These are phyloP conservation scores for Bimuria novae-zelandiae DNA, from an alignment of 2,329 filamentous ascomycete species.

Conservation along the genomic window DNA sequence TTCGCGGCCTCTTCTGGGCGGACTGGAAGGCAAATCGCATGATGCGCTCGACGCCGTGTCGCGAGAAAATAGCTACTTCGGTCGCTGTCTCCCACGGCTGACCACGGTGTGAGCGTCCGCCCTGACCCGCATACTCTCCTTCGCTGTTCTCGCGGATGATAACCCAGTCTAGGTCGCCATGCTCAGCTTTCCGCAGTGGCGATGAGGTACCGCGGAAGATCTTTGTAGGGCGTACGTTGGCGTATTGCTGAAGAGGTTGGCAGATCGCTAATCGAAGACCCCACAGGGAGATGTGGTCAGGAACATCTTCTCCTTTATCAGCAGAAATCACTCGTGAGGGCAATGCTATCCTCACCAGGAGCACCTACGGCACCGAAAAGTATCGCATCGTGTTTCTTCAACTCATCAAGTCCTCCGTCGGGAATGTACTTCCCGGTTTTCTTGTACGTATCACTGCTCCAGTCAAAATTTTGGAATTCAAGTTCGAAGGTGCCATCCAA, in stretches of 20 bases:
- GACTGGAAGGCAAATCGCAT: slow-evolving; percentile 68
- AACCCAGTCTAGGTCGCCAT: slow-evolving; percentile 68
- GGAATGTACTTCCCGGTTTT: slow-evolving; percentile 68
- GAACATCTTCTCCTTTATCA: slow-evolving; percentile 49
- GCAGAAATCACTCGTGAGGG: not conserved
- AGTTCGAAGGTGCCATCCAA: slow-evolving; percentile 63
- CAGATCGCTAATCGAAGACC: slow-evolving; percentile 61
- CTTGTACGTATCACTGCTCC: slow-evolving; percentile 70
- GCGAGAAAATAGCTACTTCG: slow-evolving; percentile 67
- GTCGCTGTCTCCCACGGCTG: slow-evolving; percentile 65
- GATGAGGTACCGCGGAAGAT: slow-evolving; percentile 65
- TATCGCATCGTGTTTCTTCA: slow-evolving; percentile 67
- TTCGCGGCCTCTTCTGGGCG: slow-evolving; percentile 60
- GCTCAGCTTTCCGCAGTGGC: slow-evolving; percentile 58
- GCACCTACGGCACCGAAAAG: slow-evolving; percentile 71
- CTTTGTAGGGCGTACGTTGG: slow-evolving; percentile 63
- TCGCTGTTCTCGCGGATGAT: slow-evolving; percentile 71
- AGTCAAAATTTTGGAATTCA: slow-evolving; percentile 66
- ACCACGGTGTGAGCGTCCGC: slow-evolving; percentile 63
- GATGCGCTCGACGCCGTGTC: slow-evolving; percentile 62
- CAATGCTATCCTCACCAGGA: slow-evolving; percentile 48
- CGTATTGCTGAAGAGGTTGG: slow-evolving; percentile 61
- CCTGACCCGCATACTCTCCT: slow-evolving; percentile 69
- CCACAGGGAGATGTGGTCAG: slow-evolving; percentile 63
- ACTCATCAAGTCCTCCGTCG: slow-evolving; percentile 60